These are phyloP conservation scores for Aspergillus fructus DNA, from an alignment of 2,329 filamentous ascomycete species.

Conservation along the genomic window DNA sequence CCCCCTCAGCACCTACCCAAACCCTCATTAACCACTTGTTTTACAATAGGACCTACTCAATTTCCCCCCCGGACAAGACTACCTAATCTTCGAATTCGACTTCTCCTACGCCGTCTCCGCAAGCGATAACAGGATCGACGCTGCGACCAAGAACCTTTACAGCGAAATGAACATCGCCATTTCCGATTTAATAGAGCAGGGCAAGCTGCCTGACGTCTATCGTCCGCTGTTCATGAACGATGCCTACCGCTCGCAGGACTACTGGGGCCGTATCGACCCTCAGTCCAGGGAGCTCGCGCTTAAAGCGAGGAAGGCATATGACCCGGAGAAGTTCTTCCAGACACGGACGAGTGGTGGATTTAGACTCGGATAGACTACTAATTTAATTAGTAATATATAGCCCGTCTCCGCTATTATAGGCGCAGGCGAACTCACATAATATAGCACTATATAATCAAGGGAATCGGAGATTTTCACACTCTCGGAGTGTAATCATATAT, in stretches of 20 bases:
- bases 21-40: neutral
- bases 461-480: too few relatives aligned
- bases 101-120: conserved; percentile 41
- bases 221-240: conserved; percentile 51
- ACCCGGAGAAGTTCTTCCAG: conserved; percentile 11
- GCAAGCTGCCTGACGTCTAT: conserved; percentile 40
- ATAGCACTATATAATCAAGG: neutral
- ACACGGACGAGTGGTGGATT: conserved; percentile 9
- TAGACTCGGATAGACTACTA: conserved; percentile 6
- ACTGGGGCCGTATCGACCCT: conserved; percentile 40
- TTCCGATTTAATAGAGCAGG: conserved; percentile 33
- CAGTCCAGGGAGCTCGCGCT: conserved; percentile 28
- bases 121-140: conserved; percentile 38
- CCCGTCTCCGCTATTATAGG: neutral
- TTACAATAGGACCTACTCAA: conserved; percentile 38
- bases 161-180: conserved; percentile 36
- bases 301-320: conserved; percentile 36
- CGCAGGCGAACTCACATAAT: neutral
- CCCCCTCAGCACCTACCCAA: neutral
- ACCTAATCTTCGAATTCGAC: conserved; percentile 48
- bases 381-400: neutral
- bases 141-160: conserved; percentile 40
- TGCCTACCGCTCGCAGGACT: conserved; percentile 45
- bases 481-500: too few relatives aligned
- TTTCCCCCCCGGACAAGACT: conserved; percentile 40